Conservation (phyloP, 2,329 filamentous ascomycete genomes). For the Microdochium nivale region DNA sequence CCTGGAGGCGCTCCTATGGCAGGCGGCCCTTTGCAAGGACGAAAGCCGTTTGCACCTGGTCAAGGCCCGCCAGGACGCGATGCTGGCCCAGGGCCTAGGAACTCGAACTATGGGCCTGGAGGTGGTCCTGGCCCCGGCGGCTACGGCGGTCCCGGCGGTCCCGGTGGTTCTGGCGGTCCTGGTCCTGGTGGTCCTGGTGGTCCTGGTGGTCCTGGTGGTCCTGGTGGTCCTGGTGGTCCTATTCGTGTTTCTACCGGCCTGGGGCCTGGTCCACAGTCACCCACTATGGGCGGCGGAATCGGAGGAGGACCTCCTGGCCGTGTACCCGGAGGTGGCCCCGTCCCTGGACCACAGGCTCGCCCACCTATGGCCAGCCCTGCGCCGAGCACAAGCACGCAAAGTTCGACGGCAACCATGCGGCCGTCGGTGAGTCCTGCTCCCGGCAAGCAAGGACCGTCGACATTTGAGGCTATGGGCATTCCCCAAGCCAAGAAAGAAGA, state of each 20-base stretch:
- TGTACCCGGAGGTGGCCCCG: conserved; percentile 15
- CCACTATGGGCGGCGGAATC: conserved; percentile 19
- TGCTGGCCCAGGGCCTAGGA: conserved; percentile 8
- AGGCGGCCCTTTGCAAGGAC: conserved; percentile 3
- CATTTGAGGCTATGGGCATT: conserved; percentile 98
- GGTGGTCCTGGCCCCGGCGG: conserved; percentile 16
- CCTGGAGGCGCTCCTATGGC: not conserved
- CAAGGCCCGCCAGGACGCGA: not conserved
- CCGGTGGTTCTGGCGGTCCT: too few relatives aligned
- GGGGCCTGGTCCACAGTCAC: conserved; percentile 6
- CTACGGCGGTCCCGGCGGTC: not conserved
- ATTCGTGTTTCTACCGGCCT: conserved; percentile 12
- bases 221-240: conserved; percentile 13
- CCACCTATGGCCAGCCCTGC: conserved; percentile 12
- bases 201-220: not conserved
- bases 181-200: conserved; percentile 1
- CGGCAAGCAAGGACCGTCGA: conserved; percentile 70
- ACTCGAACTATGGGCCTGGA: conserved; percentile 1
- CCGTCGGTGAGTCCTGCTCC: conserved; percentile 24
- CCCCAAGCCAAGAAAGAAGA: conserved; percentile 73
- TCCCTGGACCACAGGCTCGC: not conserved
- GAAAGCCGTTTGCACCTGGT: conserved; percentile 1
- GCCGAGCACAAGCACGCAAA: conserved; percentile 17
- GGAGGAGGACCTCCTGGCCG: conserved; percentile 15
- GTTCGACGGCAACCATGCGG: conserved; percentile 14